Evolutionary conservation across 352 stramenopile species (phyloP).

Genomic region (Phytophthora crassamura): DNA sequence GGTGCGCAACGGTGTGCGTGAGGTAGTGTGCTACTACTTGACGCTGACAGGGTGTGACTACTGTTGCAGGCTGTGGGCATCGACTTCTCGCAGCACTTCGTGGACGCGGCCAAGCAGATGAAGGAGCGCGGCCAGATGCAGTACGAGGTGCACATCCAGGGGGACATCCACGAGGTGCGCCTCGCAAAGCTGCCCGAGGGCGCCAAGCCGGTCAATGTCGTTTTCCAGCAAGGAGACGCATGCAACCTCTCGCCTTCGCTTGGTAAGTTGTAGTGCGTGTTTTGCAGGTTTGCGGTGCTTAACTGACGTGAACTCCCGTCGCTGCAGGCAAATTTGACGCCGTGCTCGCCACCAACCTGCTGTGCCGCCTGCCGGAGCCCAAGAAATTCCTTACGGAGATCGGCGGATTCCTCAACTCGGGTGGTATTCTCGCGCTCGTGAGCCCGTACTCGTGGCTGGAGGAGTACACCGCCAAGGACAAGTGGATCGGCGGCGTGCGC

Average conservation of each 20-base stretch:
- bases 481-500: constrained; percentile 82
- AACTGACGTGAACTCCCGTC: constrained; percentile 9
- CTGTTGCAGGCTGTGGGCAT: constrained; percentile 84
- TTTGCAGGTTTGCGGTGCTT: constrained; percentile 38
- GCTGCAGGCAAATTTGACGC: constrained; percentile 91
- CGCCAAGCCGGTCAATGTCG: constrained; percentile 63
- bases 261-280: constrained; percentile 82
- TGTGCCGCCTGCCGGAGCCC: constrained; percentile 95
- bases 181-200: constrained; percentile 69
- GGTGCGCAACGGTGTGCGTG: constrained; percentile 36
- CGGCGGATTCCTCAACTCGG: constrained; percentile 86
- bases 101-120: constrained; percentile 87
- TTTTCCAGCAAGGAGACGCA: constrained; percentile 95
- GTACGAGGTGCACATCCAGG: constrained; percentile 91
- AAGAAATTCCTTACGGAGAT: constrained; percentile 91
- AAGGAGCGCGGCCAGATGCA: constrained; percentile 77
- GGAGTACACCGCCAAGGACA: constrained; percentile 94
- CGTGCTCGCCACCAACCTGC: constrained; percentile 95
- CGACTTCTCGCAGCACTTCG: constrained; percentile 94
- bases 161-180: constrained; percentile 73
- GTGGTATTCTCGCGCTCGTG: constrained; percentile 94
- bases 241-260: constrained; percentile 84
- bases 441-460: constrained; percentile 98
- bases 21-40: neutral
- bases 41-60: neutral